These are phyloP conservation scores for Verbena officinalis DNA, from an alignment of 257 asterid genomes.

Conservation along the genomic window DNA sequence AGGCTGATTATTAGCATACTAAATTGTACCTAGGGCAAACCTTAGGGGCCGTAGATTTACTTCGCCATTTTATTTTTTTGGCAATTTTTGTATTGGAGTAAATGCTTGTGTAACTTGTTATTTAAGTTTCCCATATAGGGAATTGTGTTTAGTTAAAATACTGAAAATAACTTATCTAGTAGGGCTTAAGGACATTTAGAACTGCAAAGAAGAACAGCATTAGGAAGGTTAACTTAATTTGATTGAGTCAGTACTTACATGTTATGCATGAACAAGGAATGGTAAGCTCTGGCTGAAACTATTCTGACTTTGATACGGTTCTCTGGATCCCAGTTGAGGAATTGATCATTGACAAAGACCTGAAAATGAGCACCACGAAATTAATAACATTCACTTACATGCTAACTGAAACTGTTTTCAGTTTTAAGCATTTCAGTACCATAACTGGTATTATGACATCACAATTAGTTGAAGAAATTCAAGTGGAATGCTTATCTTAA, in stretches of 20 bases:
- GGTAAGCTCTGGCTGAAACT: constrained; percentile 86
- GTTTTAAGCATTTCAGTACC: background rate
- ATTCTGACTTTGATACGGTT: constrained; percentile 85
- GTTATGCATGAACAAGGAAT: constrained; percentile 53
- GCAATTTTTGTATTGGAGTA: constrained; percentile 1
- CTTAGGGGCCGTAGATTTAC: no score
- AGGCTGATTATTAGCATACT: no score
- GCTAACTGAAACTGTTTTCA: background rate
- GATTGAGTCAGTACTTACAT: constrained; percentile 24
- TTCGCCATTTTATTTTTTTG: no score
- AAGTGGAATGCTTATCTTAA: no score
- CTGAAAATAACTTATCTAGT: constrained; percentile 36
- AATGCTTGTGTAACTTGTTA: constrained; percentile 5
- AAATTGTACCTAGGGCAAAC: no score
- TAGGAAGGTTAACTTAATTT: background rate
- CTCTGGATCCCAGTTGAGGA: constrained; percentile 84
- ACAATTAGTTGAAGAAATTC: background rate
- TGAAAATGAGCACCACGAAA: constrained; percentile 30
- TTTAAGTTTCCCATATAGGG: background rate
- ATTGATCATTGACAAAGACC: constrained; percentile 81
- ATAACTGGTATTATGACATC: background rate
- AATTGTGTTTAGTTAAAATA: background rate
- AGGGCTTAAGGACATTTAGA: constrained; percentile 27
- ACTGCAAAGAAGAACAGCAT: constrained; percentile 31
- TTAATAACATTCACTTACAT: background rate